phyloP scores from a whole-genome alignment of 345 rosid species.

The Bruguiera gymnorhiza region DNA sequence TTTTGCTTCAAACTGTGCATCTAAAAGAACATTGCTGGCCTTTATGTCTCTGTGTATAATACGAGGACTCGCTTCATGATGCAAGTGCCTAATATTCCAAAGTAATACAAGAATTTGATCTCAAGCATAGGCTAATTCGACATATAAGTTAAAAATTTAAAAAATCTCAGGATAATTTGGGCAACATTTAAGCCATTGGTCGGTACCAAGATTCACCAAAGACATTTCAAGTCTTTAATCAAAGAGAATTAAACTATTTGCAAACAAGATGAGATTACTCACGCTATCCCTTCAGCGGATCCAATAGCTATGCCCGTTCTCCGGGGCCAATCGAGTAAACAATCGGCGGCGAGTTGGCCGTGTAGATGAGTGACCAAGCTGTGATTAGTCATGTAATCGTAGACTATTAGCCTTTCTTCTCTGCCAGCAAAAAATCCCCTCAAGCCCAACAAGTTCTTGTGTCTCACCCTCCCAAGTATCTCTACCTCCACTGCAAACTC shows the following conservation, averaged over 20 bases:
- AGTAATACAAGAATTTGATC: too few relatives aligned
- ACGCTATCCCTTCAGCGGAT: slow-evolving; percentile 66
- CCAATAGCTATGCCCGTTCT: slow-evolving; percentile 53
- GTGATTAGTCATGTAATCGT: slow-evolving; percentile 71
- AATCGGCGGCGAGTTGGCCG: slow-evolving; percentile 53
- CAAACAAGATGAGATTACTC: slow-evolving; percentile 16
- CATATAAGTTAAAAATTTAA: too few relatives aligned
- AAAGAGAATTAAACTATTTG: too few relatives aligned
- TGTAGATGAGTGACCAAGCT: slow-evolving; percentile 62
- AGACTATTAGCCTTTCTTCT: slow-evolving; percentile 63
- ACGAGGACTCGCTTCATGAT: slow-evolving; percentile 61
- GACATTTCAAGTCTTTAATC: background rate
- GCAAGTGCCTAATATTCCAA: slow-evolving; percentile 47
- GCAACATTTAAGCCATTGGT: too few relatives aligned
- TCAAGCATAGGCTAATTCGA: too few relatives aligned
- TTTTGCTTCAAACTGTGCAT: slow-evolving; percentile 50
- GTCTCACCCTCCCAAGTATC: slow-evolving; percentile 69
- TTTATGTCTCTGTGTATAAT: slow-evolving; percentile 69
- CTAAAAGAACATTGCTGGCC: slow-evolving; percentile 64
- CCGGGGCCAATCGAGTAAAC: slow-evolving; percentile 58
- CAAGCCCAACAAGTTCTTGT: slow-evolving; percentile 53
- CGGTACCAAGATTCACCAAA: background rate
- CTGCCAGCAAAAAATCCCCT: slow-evolving; percentile 68
- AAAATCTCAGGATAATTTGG: too few relatives aligned
- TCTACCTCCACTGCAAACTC: slow-evolving; percentile 74